phyloP scores from a whole-genome alignment of 169 alveolate genomes.

The Perkinsus chesapeaki region DNA sequence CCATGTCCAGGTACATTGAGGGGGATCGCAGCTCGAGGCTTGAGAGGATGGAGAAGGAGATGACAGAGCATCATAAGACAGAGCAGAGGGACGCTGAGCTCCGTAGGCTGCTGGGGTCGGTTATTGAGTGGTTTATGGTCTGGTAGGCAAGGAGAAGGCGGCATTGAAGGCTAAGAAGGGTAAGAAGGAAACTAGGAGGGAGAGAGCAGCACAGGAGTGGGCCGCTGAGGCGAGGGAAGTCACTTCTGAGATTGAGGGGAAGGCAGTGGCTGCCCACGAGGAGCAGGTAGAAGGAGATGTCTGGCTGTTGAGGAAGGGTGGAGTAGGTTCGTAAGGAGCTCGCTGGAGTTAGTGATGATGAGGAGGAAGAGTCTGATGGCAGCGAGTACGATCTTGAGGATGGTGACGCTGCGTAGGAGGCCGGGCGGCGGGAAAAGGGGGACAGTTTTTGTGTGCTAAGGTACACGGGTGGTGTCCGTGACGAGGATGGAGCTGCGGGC shows the following conservation, averaged over 20 bases:
- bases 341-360: slow-evolving; percentile 3
- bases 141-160: background rate
- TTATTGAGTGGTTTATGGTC: background rate
- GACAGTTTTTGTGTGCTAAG: background rate
- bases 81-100: slow-evolving; percentile 13
- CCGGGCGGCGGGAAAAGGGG: background rate
- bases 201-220: background rate
- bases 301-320: background rate
- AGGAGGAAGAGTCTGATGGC: background rate
- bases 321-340: background rate
- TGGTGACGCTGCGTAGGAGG: background rate
- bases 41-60: slow-evolving; percentile 20
- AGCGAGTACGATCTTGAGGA: slow-evolving; percentile 2
- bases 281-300: background rate
- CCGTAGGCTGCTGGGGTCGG: background rate
- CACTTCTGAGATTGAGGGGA: background rate
- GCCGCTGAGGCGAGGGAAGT: background rate
- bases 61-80: background rate
- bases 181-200: background rate
- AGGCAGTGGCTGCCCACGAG: background rate
- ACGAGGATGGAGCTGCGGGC: background rate
- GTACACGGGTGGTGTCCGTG: background rate
- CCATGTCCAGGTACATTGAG: background rate
- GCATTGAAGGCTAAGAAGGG: slow-evolving; percentile 5
- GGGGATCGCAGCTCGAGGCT: background rate